Evolutionary conservation across 2,329 filamentous ascomycete species (phyloP).

Genomic region (Apiospora malaysiana): DNA sequence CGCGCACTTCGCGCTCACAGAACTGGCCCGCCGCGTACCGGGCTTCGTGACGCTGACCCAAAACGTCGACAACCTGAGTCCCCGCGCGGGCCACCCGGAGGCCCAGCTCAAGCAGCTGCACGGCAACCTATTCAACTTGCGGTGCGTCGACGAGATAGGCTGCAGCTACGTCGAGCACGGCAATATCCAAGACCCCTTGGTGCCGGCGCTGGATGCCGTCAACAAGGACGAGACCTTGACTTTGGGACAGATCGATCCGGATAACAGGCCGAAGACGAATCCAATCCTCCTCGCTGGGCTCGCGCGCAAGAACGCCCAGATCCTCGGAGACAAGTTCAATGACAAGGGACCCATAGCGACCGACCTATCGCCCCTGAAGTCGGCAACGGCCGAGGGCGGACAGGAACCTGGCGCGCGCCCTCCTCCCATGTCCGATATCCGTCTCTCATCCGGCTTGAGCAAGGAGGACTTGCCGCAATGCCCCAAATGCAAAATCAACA

Average conservation of each 20-base stretch:
- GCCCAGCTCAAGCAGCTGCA: conserved; percentile 66
- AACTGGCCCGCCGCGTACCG: conserved; percentile 58
- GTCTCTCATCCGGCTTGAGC: conserved; percentile 27
- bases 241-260: conserved; percentile 18
- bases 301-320: conserved; percentile 57
- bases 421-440: conserved; percentile 16
- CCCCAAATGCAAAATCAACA: conserved; percentile 56
- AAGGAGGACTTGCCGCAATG: conserved; percentile 61
- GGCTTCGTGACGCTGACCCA: conserved; percentile 67
- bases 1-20: conserved; percentile 69
- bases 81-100: conserved; percentile 63
- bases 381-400: background rate
- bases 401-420: background rate
- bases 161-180: conserved; percentile 63
- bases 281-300: conserved; percentile 31
- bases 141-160: conserved; percentile 59
- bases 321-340: conserved; percentile 55
- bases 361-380: conserved; percentile 27
- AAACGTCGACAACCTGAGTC: conserved; percentile 68
- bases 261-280: conserved; percentile 26
- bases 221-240: conserved; percentile 40
- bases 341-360: conserved; percentile 21
- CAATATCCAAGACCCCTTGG: conserved; percentile 68
- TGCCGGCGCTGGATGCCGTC: conserved; percentile 64
- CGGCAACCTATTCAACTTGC: conserved; percentile 67